Evolutionary conservation across 179 eudicot species (phyloP), one percentile per base, ranked within the genome.

Genomic region (Spinacia oleracea): DNA sequence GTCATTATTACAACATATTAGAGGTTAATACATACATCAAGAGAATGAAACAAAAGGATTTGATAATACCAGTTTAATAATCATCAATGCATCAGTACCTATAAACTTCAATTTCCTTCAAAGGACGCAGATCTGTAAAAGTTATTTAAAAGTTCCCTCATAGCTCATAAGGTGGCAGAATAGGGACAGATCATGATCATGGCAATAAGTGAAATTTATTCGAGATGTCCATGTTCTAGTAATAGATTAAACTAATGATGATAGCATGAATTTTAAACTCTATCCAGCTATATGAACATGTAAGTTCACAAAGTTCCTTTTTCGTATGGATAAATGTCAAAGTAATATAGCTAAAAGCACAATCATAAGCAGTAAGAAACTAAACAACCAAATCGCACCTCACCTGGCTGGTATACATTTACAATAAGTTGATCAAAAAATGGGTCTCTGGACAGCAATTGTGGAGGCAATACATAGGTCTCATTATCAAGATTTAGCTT

Each of bases 401-500:
- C 97, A 87, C 97, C 98, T 87, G 98, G 98, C 85, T 91, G 93
- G 87, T 94, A 94, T 48, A 81, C 77, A 80, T 94, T 94, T 20
- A 83, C 88, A 46, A 94, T 93, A 45, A 94, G 89, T 84, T 94
- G 97, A 81, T 94, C 89, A 72, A 94, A 91, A 29, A 93, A 85
- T 23, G 98, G 97, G 56, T 90, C 91, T 70, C 97, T 90, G 87
- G 84, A 83, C 73, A 94, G 70, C 76, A 94, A 73, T 46, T 86
- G 85, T 67, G 93, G 81, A 29, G 97, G 97, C 72, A 93, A 70
- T 60, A 91, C 31, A 78, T 80, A 85, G 34, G 75, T 77, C 27
- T 80, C 81, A 70, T 76, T 66, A 60, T 71, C 85, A 66, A 23
- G 21, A 60, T 79, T 66, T 55, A 69, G 53, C 62, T 69, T 62